Percentiles rank a stretch among this genome's conserved stretches.
phyloP scores from a whole-genome alignment of 108 stramenopile genomes.

The Mediolabrus comicus region DNA sequence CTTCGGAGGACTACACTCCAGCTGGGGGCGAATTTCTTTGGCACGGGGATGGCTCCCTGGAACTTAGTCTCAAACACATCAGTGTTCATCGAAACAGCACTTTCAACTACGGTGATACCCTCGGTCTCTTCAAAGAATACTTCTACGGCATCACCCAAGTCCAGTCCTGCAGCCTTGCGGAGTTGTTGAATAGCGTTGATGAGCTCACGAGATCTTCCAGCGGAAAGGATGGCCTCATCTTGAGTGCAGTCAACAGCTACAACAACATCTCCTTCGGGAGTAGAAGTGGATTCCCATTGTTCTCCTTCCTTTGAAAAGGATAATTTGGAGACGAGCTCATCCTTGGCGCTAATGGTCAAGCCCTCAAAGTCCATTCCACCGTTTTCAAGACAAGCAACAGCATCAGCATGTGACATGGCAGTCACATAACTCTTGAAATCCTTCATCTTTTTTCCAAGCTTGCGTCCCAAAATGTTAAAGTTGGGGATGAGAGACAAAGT shows the following conservation, averaged over 20 bases:
- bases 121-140: constrained; percentile 84
- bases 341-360: constrained; percentile 66
- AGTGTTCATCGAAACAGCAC: constrained; percentile 54
- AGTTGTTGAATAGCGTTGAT: constrained; percentile 97
- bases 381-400: constrained; percentile 75
- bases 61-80: constrained; percentile 72
- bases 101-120: constrained; percentile 64
- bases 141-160: constrained; percentile 87
- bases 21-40: constrained; percentile 65
- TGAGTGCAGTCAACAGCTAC: constrained; percentile 95
- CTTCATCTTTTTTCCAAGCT: constrained; percentile 93
- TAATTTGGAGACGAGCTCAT: constrained; percentile 87
- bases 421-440: constrained; percentile 59
- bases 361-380: constrained; percentile 84
- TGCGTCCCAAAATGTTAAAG: constrained; percentile 90
- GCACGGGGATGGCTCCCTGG: constrained; percentile 80
- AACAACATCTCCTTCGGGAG: constrained; percentile 87
- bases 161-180: constrained; percentile 90
- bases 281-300: constrained; percentile 85
- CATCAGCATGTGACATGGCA: constrained; percentile 73
- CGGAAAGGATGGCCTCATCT: constrained; percentile 90
- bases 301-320: constrained; percentile 91
- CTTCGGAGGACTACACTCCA: constrained; percentile 68
- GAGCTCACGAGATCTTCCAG: constrained; percentile 91
- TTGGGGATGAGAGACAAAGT: constrained; percentile 89